These are phyloP conservation scores for Thelonectria discophora DNA, from an alignment of 2,329 filamentous ascomycete genomes.

Conservation along the genomic window DNA sequence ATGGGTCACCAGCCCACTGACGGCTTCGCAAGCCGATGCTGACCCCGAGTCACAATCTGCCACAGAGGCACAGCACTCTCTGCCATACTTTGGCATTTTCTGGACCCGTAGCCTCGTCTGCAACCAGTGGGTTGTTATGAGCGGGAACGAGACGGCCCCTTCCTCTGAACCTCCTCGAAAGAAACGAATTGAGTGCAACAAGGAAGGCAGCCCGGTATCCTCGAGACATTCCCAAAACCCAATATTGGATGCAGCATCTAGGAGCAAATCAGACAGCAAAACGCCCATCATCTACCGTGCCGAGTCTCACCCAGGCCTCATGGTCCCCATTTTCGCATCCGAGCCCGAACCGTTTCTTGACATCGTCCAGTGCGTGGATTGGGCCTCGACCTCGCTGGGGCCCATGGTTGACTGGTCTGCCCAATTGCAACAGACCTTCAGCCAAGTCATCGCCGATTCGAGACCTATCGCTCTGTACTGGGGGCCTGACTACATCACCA, in stretches of 20 bases:
- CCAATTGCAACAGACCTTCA: slow-evolving; percentile 56
- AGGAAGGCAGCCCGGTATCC: slow-evolving; percentile 27
- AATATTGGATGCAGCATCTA: slow-evolving; percentile 33
- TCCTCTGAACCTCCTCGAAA: slow-evolving; percentile 46
- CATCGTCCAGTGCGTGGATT: slow-evolving; percentile 55
- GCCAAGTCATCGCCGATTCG: slow-evolving; percentile 55
- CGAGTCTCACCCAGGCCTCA: slow-evolving; percentile 46
- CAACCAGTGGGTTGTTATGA: slow-evolving; percentile 50
- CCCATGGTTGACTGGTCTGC: slow-evolving; percentile 57
- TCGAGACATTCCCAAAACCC: slow-evolving; percentile 36
- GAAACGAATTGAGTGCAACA: slow-evolving; percentile 42
- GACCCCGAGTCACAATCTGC: slow-evolving; percentile 8
- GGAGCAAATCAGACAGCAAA: slow-evolving; percentile 37
- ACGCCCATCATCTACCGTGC: slow-evolving; percentile 43
- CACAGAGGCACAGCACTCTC: slow-evolving; percentile 39
- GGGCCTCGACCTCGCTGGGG: slow-evolving; percentile 57
- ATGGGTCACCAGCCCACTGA: slow-evolving; percentile 47
- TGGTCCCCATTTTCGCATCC: slow-evolving; percentile 47
- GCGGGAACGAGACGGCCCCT: slow-evolving; percentile 48
- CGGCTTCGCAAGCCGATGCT: slow-evolving; percentile 16
- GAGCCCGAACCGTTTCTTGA: slow-evolving; percentile 51
- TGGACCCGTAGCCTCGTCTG: slow-evolving; percentile 51
- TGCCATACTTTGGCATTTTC: slow-evolving; percentile 45
- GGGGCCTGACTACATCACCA: slow-evolving; percentile 68
- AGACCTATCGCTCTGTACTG: slow-evolving; percentile 69